Evolutionary conservation across 306 rosid species (phyloP).

Genomic region (Castanea sativa): DNA sequence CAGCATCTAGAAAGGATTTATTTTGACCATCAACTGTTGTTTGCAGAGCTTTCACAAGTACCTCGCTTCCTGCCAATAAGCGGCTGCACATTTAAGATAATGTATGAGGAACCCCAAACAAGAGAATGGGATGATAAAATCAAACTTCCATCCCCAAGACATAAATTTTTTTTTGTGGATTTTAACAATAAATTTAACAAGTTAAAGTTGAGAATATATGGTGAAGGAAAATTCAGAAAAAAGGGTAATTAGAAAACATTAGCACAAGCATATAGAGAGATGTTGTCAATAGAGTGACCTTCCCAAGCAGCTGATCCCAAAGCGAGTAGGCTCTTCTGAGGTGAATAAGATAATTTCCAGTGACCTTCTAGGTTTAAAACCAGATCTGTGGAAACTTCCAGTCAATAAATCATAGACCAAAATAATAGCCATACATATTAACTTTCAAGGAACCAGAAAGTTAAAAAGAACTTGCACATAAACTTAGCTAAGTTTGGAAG

Average conservation of each 20-base stretch:
- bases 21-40: constrained; percentile 67
- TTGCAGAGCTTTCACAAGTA: constrained; percentile 62
- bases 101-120: constrained; percentile 22
- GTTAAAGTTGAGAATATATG: neutral
- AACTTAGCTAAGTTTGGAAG: too few relatives aligned
- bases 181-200: neutral
- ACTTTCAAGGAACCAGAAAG: neutral
- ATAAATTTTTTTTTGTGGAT: neutral
- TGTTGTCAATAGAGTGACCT: constrained; percentile 44
- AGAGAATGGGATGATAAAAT: constrained; percentile 5
- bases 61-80: constrained; percentile 71
- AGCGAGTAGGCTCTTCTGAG: constrained; percentile 97
- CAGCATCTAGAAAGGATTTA: constrained; percentile 78
- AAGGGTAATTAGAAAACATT: neutral
- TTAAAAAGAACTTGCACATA: neutral
- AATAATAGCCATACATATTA: neutral
- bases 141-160: neutral
- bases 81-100: constrained; percentile 58
- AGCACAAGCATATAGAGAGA: constrained; percentile 6
- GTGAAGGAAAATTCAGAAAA: neutral
- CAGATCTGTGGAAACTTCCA: constrained; percentile 55
- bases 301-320: constrained; percentile 92
- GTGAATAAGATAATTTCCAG: constrained; percentile 86
- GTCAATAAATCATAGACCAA: constrained; percentile 16
- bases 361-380: constrained; percentile 75